Percentiles rank a stretch among this genome's conserved stretches.
Conservation (phyloP, 1,284 basidiomycete genomes). For the Leccinum angustisporum region DNA sequence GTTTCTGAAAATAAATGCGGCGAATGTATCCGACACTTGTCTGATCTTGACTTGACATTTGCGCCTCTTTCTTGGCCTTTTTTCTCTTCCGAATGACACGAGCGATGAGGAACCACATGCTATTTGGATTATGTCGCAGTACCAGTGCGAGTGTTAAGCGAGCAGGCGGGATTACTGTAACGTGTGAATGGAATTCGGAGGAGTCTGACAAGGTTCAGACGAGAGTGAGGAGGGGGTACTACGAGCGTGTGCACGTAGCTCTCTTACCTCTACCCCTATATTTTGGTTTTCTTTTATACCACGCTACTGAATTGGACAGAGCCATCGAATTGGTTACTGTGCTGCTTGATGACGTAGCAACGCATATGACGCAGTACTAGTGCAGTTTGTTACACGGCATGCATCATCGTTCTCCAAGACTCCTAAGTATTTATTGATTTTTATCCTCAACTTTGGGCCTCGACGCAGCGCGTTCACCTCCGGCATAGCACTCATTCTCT, state of each 20-base stretch:
- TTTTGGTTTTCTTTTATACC: too few species aligned
- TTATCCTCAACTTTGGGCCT: background rate
- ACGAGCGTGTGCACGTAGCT: too few species aligned
- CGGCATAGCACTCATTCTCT: background rate
- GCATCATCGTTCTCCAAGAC: too few species aligned
- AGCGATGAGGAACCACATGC: constrained; percentile 13
- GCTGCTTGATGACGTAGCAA: too few species aligned
- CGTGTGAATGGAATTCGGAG: background rate
- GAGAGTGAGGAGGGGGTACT: too few species aligned
- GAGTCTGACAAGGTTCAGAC: too few species aligned
- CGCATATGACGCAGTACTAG: too few species aligned
- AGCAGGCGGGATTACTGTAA: background rate
- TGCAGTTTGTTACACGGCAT: too few species aligned
- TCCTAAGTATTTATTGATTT: too few species aligned
- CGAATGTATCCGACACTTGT: background rate
- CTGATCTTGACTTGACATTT: background rate
- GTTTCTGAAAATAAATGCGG: background rate
- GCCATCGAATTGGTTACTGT: too few species aligned
- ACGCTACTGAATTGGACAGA: too few species aligned
- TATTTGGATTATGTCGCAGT: background rate
- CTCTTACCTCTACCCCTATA: too few species aligned
- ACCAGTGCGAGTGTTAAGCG: background rate
- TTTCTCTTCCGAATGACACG: constrained; percentile 9
- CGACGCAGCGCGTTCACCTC: background rate
- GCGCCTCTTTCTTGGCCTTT: background rate